phyloP scores from a whole-genome alignment of 2,329 filamentous ascomycete species.

The Fonsecaea multimorphosa region DNA sequence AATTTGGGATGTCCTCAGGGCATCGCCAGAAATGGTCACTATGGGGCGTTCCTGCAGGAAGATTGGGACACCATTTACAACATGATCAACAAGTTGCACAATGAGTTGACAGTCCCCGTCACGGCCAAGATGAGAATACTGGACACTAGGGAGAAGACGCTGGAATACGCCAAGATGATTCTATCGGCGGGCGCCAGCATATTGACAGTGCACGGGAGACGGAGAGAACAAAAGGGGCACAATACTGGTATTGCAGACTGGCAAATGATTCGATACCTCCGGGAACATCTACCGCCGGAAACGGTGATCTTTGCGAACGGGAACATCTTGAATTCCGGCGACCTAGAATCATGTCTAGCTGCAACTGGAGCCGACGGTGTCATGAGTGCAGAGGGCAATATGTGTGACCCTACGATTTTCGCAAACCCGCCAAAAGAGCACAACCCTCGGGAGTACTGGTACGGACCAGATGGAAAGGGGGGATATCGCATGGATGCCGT shows the following conservation, averaged over 20 bases:
- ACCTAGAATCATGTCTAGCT: slow-evolving; percentile 77
- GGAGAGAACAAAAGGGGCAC: slow-evolving; percentile 92
- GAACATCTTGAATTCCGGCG: slow-evolving; percentile 81
- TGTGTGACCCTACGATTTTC: slow-evolving; percentile 91
- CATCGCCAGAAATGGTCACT: slow-evolving; percentile 87
- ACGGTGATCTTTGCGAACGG: slow-evolving; percentile 97
- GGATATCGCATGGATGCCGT: slow-evolving; percentile 91
- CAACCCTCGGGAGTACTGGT: slow-evolving; percentile 83
- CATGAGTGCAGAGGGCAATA: slow-evolving; percentile 95
- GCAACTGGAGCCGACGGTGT: slow-evolving; percentile 88
- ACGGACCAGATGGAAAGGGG: slow-evolving; percentile 73
- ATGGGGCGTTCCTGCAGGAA: slow-evolving; percentile 94
- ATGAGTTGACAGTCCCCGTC: slow-evolving; percentile 78
- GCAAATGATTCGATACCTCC: slow-evolving; percentile 78
- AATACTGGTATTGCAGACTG: slow-evolving; percentile 93
- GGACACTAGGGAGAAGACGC: slow-evolving; percentile 82
- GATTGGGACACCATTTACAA: slow-evolving; percentile 81
- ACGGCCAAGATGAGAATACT: slow-evolving; percentile 94
- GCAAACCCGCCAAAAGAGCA: slow-evolving; percentile 69
- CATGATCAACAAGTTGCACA: slow-evolving; percentile 84
- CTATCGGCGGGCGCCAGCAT: slow-evolving; percentile 88
- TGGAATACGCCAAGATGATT: slow-evolving; percentile 88
- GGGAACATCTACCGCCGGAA: slow-evolving; percentile 81
- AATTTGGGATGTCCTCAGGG: slow-evolving; percentile 97
- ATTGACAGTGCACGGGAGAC: slow-evolving; percentile 87